Base-by-base conservation (phyloP, 2,329 filamentous ascomycete species). In the Hypoxylon sp. region DNA sequence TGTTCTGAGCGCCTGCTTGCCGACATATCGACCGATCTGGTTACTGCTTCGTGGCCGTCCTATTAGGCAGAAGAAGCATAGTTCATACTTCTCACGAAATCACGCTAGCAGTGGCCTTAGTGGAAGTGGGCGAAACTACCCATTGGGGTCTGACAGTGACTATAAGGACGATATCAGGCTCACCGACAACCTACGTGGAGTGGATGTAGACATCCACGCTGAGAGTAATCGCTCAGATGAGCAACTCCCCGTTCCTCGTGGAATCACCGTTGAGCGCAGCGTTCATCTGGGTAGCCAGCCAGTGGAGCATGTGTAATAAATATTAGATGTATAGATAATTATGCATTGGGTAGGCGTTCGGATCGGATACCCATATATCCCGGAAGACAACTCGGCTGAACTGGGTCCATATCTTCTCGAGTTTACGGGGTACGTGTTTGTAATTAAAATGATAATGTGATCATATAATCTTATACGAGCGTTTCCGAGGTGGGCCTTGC, bases 1-100 rank as follows among this genome's bases (percentile, higher is more conserved):
- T 1, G 58, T 73, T 2, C 52, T 74, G 5, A 71, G 69, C n/a
- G 65, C 71, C 11, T 72, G 71, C 31, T 64, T 74, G 14, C 72
- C 71, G 42, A 74, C 70, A 11, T 55, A 72, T 22, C 61, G 69
- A 52, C 64, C 73, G 10, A 61, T 75, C 24, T 66, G 63, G 63
- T 53, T 63, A 14, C 22, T 63, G 13, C 22, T 63, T 17, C 61
- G 61, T 10, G 61, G 61, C 9, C 61, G 61, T 11, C 61, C 61
- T n/a, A 26, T 63, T 19, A 37, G 46, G 9, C 47, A 46, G 54
- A 63, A 46, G 53, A 35, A 59, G 22, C 33, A 46, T 6, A 26
- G 46, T 6, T 58, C 61, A 1, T 63, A 63, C n/a, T 58, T 52
- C 37, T 47, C 59, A 39, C 46, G 53, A 29, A 46, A 52, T 13